Conservation (phyloP, 1,284 basidiomycete species). For the Hortiboletus rubellus region DNA sequence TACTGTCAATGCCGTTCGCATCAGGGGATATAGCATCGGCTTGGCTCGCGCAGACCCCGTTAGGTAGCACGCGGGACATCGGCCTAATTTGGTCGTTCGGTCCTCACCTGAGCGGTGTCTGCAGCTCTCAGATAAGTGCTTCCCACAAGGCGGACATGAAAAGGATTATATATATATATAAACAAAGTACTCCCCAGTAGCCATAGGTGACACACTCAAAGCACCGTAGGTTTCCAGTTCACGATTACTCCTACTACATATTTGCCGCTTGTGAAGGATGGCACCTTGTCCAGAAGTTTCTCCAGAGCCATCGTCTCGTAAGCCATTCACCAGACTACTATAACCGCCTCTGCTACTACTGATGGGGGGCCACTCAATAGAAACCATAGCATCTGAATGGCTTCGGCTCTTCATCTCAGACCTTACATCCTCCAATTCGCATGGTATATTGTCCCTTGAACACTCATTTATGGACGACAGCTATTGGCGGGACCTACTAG, state of each 20-base stretch:
- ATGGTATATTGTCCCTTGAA: conserved; percentile 5
- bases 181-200: too few relatives aligned
- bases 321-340: neutral
- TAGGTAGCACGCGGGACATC: too few relatives aligned
- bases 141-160: too few relatives aligned
- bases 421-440: neutral
- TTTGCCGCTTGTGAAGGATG: neutral
- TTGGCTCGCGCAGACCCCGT: too few relatives aligned
- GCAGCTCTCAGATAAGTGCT: too few relatives aligned
- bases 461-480: conserved; percentile 11
- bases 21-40: too few relatives aligned
- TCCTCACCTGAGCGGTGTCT: too few relatives aligned
- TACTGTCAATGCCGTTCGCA: too few relatives aligned
- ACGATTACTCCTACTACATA: neutral
- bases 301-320: neutral
- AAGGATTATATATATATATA: too few relatives aligned
- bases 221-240: too few relatives aligned
- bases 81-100: too few relatives aligned
- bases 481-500: conserved; percentile 20
- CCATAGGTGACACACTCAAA: too few relatives aligned
- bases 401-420: neutral
- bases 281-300: neutral
- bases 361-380: neutral
- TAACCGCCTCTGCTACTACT: neutral
- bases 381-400: neutral